These are phyloP conservation scores for Rhododendron henanense DNA, from an alignment of 148 eudicot species.

Conservation along the genomic window DNA sequence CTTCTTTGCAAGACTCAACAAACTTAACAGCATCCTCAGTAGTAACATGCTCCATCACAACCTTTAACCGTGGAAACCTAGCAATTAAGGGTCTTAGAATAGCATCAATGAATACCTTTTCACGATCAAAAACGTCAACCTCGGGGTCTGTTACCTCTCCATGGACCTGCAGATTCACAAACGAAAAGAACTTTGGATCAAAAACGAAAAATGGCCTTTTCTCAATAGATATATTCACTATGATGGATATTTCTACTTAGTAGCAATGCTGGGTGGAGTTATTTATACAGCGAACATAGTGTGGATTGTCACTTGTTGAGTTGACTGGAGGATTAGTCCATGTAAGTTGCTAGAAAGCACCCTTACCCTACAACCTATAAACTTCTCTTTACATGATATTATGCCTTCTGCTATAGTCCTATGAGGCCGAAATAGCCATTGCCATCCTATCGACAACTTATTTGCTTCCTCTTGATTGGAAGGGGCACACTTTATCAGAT, in stretches of 20 bases:
- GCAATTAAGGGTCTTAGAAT: slow-evolving; percentile 66
- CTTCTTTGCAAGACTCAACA: slow-evolving; percentile 70
- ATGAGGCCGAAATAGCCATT: not conserved
- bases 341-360: not conserved
- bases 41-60: slow-evolving; percentile 99
- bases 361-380: not conserved
- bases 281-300: not conserved
- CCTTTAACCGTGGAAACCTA: slow-evolving; percentile 69
- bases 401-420: not conserved
- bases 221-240: not conserved
- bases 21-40: slow-evolving; percentile 83
- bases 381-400: not conserved
- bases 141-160: slow-evolving; percentile 90
- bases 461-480: not conserved
- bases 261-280: not conserved
- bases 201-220: not conserved
- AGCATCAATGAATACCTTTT: slow-evolving; percentile 79
- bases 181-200: not conserved
- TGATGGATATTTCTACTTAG: not conserved
- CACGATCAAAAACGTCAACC: slow-evolving; percentile 91
- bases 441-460: not conserved
- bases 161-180: slow-evolving; percentile 63
- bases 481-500: not conserved
- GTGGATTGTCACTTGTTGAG: not conserved
- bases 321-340: not conserved